phyloP scores from a whole-genome alignment of 2,329 filamentous ascomycete genomes.

The Fulvia fulva region DNA sequence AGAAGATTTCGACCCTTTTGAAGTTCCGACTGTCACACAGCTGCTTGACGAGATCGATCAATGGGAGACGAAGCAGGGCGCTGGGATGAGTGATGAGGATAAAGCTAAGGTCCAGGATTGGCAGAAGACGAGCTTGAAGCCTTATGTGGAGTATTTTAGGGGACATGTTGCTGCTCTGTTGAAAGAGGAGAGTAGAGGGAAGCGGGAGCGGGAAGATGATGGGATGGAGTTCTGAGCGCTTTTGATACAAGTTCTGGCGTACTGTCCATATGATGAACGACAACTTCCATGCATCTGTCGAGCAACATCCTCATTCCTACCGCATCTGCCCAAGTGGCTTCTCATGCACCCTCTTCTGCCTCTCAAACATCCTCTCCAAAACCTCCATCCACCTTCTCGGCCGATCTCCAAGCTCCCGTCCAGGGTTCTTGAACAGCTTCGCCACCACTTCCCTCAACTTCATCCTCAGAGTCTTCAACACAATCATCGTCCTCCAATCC shows the following conservation, averaged over 20 bases:
- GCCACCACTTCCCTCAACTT: slow-evolving; percentile 72
- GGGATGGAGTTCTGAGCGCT: slow-evolving; percentile 61
- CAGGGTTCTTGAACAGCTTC: slow-evolving; percentile 59
- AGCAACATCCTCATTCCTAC: too few species aligned
- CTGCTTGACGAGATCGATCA: slow-evolving; percentile 81
- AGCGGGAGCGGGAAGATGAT: slow-evolving; percentile 57
- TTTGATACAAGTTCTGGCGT: background rate
- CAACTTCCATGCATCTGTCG: too few species aligned
- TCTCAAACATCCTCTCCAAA: slow-evolving; percentile 30
- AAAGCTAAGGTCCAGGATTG: slow-evolving; percentile 68
- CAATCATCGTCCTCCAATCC: slow-evolving; percentile 87
- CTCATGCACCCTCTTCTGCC: slow-evolving; percentile 9
- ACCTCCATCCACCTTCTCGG: slow-evolving; percentile 43
- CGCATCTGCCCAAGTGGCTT: background rate
- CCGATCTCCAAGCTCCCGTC: slow-evolving; percentile 36
- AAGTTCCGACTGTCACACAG: slow-evolving; percentile 82
- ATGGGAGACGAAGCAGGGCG: slow-evolving; percentile 56
- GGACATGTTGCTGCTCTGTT: slow-evolving; percentile 73
- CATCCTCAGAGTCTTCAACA: slow-evolving; percentile 74
- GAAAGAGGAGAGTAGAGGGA: slow-evolving; percentile 61
- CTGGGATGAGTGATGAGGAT: slow-evolving; percentile 41
- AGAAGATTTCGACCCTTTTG: slow-evolving; percentile 80
- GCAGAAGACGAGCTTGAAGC: slow-evolving; percentile 94
- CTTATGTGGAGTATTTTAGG: slow-evolving; percentile 86
- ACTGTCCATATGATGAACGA: background rate